phyloP scores from a whole-genome alignment of 2,329 filamentous ascomycete genomes.

The Curvularia sp. region DNA sequence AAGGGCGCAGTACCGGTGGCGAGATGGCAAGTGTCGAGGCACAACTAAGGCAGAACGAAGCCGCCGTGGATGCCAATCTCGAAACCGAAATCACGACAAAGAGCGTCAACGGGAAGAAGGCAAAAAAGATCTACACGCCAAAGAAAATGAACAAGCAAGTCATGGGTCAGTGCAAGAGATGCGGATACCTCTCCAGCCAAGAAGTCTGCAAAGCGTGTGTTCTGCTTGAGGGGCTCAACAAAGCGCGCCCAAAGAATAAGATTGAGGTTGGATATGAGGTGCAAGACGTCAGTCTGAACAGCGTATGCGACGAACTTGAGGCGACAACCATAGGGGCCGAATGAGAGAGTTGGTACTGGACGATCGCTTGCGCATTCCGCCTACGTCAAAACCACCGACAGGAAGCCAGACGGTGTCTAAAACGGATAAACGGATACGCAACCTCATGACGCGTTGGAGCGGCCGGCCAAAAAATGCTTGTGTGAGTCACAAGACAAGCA shows the following conservation, averaged over 20 bases:
- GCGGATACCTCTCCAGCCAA: slow-evolving; percentile 96
- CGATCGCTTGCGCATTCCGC: neutral
- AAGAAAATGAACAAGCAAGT: slow-evolving; percentile 65
- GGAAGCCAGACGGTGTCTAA: neutral
- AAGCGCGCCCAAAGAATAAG: slow-evolving; percentile 60
- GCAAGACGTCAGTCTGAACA: slow-evolving; percentile 30
- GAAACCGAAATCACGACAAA: slow-evolving; percentile 70
- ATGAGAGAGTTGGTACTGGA: slow-evolving; percentile 16
- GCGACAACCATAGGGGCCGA: slow-evolving; percentile 30
- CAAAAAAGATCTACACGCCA: slow-evolving; percentile 29
- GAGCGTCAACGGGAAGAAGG: slow-evolving; percentile 26
- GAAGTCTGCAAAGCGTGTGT: slow-evolving; percentile 92
- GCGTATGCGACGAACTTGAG: slow-evolving; percentile 34
- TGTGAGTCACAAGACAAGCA: slow-evolving; percentile 1
- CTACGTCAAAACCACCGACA: neutral
- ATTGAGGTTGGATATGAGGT: slow-evolving; percentile 43
- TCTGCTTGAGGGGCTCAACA: slow-evolving; percentile 89
- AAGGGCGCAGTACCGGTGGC: slow-evolving; percentile 70
- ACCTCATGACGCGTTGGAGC: slow-evolving; percentile 2
- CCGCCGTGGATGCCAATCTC: slow-evolving; percentile 61
- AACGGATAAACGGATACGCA: neutral
- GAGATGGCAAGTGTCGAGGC: slow-evolving; percentile 87
- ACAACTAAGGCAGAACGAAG: slow-evolving; percentile 70
- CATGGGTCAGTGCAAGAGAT: slow-evolving; percentile 82
- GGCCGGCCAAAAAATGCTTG: neutral